phyloP scores from a whole-genome alignment of 31 red algal genomes.

The Pterothamnion heteromorphum region DNA sequence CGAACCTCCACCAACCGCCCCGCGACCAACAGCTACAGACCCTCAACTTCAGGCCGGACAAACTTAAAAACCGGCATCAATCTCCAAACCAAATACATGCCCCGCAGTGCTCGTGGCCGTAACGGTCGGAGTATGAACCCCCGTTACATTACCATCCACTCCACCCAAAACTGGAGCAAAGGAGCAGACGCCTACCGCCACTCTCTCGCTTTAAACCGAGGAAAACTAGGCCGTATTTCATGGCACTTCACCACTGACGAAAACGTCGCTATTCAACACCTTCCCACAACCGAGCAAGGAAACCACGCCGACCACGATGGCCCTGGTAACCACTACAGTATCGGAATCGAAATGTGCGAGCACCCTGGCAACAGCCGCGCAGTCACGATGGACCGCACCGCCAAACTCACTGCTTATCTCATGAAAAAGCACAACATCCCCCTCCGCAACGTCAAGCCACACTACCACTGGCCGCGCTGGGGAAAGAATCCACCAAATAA shows the following conservation, averaged over 20 bases:
- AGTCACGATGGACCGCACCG: neutral
- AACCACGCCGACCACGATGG: neutral
- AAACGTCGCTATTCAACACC: neutral
- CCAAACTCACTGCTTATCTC: neutral
- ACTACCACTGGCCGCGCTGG: neutral
- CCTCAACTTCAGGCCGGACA: no score
- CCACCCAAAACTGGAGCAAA: neutral
- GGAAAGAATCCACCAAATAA: neutral
- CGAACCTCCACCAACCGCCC: no score
- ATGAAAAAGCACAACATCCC: neutral
- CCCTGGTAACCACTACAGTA: neutral
- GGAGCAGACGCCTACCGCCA: neutral
- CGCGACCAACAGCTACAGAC: no score
- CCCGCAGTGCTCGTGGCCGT: no score
- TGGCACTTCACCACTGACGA: neutral
- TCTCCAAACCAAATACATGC: no score
- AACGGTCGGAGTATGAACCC: neutral
- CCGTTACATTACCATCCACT: neutral
- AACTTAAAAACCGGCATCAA: no score
- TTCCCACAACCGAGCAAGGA: neutral
- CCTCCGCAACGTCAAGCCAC: neutral
- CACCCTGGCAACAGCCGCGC: neutral
- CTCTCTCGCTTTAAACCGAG: neutral
- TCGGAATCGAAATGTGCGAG: neutral
- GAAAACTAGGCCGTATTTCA: neutral